A percentile compares a stretch with the other conserved stretches of the same genome.
Conservation (phyloP, 192 early-diverging fungal genomes). For the Coemansia sp. region DNA sequence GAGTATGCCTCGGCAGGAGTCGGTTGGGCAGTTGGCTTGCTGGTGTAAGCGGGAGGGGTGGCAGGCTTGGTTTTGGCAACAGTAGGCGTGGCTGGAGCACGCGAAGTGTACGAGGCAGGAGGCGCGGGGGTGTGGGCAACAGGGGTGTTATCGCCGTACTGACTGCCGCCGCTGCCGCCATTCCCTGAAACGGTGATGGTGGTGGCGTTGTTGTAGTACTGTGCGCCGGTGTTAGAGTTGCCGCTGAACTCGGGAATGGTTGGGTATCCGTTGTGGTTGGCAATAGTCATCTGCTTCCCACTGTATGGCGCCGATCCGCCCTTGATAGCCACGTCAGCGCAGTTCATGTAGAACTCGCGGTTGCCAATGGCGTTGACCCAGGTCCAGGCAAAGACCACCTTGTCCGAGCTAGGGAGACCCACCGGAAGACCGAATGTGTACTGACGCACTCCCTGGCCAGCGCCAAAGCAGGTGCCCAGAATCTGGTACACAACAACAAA, state of each 20-base stretch:
- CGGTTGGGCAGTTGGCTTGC: background rate
- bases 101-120: background rate
- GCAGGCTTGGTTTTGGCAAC: background rate
- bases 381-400: constrained; percentile 54
- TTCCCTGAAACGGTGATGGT: constrained; percentile 38
- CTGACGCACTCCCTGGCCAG: background rate
- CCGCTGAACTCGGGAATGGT: constrained; percentile 51
- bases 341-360: no score
- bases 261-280: constrained; percentile 36
- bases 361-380: no score
- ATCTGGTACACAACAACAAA: constrained; percentile 48
- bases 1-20: background rate
- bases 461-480: constrained; percentile 6
- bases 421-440: constrained; percentile 55
- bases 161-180: background rate
- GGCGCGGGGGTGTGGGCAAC: background rate
- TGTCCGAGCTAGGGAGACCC: constrained; percentile 43
- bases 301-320: constrained; percentile 20
- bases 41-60: background rate
- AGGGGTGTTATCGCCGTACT: background rate
- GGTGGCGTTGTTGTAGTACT: constrained; percentile 15
- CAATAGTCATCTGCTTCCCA: constrained; percentile 18
- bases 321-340: constrained; percentile 24
- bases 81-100: background rate
- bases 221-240: constrained; percentile 10